These are phyloP conservation scores for Mycena alexandri DNA, from an alignment of 768 basidiomycete species.

Conservation along the genomic window DNA sequence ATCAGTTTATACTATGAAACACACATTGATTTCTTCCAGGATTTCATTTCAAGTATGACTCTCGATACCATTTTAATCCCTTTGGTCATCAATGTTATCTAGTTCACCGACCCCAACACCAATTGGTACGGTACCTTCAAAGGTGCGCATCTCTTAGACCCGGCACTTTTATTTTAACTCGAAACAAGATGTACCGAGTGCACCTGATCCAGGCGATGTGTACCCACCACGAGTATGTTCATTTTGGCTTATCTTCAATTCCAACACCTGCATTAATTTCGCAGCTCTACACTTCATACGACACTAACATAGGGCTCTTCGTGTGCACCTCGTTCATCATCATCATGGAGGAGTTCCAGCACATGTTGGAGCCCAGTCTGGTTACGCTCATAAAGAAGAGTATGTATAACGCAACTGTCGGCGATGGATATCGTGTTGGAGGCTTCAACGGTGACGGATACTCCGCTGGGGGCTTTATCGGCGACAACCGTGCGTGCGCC, in stretches of 20 bases:
- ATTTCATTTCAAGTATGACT: conserved; percentile 24
- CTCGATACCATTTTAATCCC: too few relatives aligned
- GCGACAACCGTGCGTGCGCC: conserved; percentile 44
- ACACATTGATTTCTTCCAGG: neutral
- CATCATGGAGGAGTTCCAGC: conserved; percentile 46
- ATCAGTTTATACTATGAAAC: too few relatives aligned
- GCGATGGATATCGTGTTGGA: conserved; percentile 48
- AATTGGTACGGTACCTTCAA: conserved; percentile 48
- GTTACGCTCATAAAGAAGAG: conserved; percentile 44
- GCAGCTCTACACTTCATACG: conserved; percentile 45
- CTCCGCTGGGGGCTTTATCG: conserved; percentile 46
- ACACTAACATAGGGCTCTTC: conserved; percentile 44
- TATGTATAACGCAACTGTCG: conserved; percentile 50
- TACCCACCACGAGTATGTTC: conserved; percentile 13
- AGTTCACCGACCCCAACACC: conserved; percentile 45
- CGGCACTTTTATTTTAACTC: neutral
- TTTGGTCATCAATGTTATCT: conserved; percentile 17
- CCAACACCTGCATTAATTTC: neutral
- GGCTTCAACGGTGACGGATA: conserved; percentile 48
- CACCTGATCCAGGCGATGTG: conserved; percentile 15
- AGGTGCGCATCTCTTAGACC: neutral
- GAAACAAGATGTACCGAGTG: neutral
- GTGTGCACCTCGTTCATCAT: conserved; percentile 49
- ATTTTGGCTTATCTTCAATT: neutral
- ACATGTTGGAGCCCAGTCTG: conserved; percentile 43